Base-by-base conservation (phyloP, 176 grass and related monocot species). In the Themeda triandra region DNA sequence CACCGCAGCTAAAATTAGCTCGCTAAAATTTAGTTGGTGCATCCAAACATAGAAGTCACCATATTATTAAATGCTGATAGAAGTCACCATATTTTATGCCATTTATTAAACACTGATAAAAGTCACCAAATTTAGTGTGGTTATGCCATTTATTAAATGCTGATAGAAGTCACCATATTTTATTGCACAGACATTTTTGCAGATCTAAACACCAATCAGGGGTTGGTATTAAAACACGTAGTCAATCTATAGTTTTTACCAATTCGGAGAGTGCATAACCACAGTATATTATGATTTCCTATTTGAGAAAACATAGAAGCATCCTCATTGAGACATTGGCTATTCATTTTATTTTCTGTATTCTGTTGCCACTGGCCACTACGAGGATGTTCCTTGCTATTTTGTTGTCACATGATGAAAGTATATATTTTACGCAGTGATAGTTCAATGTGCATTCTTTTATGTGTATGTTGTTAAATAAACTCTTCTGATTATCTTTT, bases 401-500 rank as follows among this genome's bases (percentile, higher is more conserved):
- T 40, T 42, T 69, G 25, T 63, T 86, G 21, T 46, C 25, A 48
- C 6, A 18, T 76, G 76, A 10, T 46, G 51, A 82, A 17, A 48
- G 33, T 35, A 65, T 27, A 17, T 86, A 76, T 89, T 81, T 81
- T 18, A 11, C 48, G 65, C 13, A 63, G 19, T 39, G 51, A 30
- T 29, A 32, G 75, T 74, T 66, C 21, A 44, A 25, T 40, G 36
- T 24, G 23, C 6, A n/a, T 66, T 2, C 44, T 60, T 60, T 25
- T 60, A 60, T 18, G 25, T 71, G 36, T 42, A 13, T 67, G 6
- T 58, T 86, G 45, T 73, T 86, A 78, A 86, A 65, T 86, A 78
- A 83, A 72, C 58, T 80, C 69, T 86, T 64, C 45, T 87, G 76
- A 12, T 83, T 85, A 81, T 81, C 41, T 80, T 79, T 86, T 91